Evolutionary conservation across 208 protist genomes (phyloP).

Genomic region (Acanthamoeba culbertsoni): DNA sequence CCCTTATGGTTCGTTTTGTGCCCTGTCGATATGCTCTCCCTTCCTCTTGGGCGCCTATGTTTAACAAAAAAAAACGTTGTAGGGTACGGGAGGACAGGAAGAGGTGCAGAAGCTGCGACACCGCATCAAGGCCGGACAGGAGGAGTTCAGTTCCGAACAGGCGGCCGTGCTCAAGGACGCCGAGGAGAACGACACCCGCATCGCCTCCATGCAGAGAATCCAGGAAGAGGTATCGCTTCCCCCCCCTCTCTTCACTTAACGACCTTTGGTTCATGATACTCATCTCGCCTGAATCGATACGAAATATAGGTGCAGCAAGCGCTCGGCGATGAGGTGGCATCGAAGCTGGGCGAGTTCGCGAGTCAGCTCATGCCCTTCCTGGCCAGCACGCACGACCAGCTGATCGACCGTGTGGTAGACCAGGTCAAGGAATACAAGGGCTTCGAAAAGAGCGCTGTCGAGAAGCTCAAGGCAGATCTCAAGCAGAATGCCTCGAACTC

Average conservation of each 20-base stretch:
- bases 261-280: too few relatives aligned
- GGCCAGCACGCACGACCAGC: constrained; percentile 35
- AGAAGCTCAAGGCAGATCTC: background rate
- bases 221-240: background rate
- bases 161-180: constrained; percentile 22
- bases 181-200: constrained; percentile 44
- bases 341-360: constrained; percentile 12
- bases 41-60: too few relatives aligned
- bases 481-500: background rate
- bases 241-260: too few relatives aligned
- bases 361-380: constrained; percentile 53
- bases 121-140: background rate
- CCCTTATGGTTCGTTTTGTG: background rate
- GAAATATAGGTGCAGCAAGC: background rate
- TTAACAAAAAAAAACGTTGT: background rate
- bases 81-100: constrained; percentile 7
- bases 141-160: background rate
- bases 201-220: constrained; percentile 14
- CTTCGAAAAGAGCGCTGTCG: background rate
- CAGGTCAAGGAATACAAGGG: background rate
- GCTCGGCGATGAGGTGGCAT: constrained; percentile 19
- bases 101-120: constrained; percentile 52
- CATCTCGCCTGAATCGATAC: background rate
- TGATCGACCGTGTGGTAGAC: background rate
- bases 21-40: too few relatives aligned